These are phyloP conservation scores for Lactifluus subvellereus DNA, from an alignment of 768 basidiomycete genomes.

Conservation along the genomic window DNA sequence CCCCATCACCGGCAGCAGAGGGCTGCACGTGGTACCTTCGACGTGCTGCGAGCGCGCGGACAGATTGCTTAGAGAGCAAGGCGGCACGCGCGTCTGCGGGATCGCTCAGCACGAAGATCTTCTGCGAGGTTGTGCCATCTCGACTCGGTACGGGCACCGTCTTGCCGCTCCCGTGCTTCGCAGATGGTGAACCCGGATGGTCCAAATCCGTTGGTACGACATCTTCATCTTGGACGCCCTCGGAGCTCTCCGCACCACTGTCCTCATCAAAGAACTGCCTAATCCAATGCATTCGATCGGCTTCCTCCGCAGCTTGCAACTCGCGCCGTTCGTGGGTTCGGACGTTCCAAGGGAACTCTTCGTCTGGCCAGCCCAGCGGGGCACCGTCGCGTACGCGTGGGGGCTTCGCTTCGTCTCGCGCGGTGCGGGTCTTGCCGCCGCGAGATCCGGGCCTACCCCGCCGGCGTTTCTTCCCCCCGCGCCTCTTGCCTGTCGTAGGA, in stretches of 20 bases:
- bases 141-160: constrained; percentile 49
- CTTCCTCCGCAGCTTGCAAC: constrained; percentile 46
- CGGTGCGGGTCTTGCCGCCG: constrained; percentile 9
- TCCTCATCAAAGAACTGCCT: constrained; percentile 69
- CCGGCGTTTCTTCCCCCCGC: constrained; percentile 45
- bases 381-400: constrained; percentile 8
- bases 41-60: constrained; percentile 54
- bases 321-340: constrained; percentile 52
- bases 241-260: constrained; percentile 47
- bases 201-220: constrained; percentile 31
- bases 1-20: constrained; percentile 39
- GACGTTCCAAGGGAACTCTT: constrained; percentile 72
- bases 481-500: constrained; percentile 35
- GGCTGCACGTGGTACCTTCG: constrained; percentile 33
- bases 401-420: not conserved
- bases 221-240: constrained; percentile 33
- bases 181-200: constrained; percentile 28
- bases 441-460: constrained; percentile 29
- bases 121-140: constrained; percentile 30
- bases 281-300: constrained; percentile 58
- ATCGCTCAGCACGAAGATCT: constrained; percentile 49
- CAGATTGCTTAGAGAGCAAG: constrained; percentile 63
- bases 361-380: constrained; percentile 73
- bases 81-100: constrained; percentile 74
- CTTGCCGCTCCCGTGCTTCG: constrained; percentile 49